A percentile compares a stretch with the other conserved stretches of the same genome.
Evolutionary conservation across 345 rosid genomes (phyloP).

Genomic region (Sapria himalayana): DNA sequence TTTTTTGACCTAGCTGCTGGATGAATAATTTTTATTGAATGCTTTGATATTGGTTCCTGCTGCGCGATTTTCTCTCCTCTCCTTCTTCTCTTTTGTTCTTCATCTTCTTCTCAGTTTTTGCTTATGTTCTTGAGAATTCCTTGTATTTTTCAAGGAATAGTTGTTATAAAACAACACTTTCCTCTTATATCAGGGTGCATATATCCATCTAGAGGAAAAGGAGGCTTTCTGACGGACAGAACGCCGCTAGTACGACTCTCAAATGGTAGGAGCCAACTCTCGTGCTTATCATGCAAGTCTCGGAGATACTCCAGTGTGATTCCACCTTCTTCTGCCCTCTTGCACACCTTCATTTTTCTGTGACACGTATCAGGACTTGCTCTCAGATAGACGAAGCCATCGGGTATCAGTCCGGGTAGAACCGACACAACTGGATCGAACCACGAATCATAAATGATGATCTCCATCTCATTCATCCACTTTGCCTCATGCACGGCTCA

Average conservation of each 20-base stretch:
- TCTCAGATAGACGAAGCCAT: slow-evolving; percentile 86
- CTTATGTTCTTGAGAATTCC: no score
- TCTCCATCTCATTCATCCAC: slow-evolving; percentile 99
- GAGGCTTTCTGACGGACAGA: slow-evolving; percentile 40
- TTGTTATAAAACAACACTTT: no score
- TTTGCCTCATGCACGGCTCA: slow-evolving; percentile 98
- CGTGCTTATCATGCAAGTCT: slow-evolving; percentile 88
- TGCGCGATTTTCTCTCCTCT: no score
- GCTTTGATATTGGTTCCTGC: no score
- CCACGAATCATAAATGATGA: slow-evolving; percentile 96
- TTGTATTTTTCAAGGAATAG: no score
- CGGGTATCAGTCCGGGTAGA: slow-evolving; percentile 93
- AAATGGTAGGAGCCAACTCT: slow-evolving; percentile 89
- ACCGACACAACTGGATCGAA: slow-evolving; percentile 92
- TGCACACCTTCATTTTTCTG: slow-evolving; percentile 64
- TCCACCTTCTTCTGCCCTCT: slow-evolving; percentile 87
- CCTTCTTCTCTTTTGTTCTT: no score
- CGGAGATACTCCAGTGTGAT: slow-evolving; percentile 60
- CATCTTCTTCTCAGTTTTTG: no score
- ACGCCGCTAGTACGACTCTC: slow-evolving; percentile 76
- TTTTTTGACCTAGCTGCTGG: no score
- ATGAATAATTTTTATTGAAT: no score
- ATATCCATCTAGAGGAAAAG: slow-evolving; percentile 26
- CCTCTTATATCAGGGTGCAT: slow-evolving; percentile 75
- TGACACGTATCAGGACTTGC: slow-evolving; percentile 97